Evolutionary conservation across 768 basidiomycete genomes (phyloP).

Genomic region (Trametopsis cervina): DNA sequence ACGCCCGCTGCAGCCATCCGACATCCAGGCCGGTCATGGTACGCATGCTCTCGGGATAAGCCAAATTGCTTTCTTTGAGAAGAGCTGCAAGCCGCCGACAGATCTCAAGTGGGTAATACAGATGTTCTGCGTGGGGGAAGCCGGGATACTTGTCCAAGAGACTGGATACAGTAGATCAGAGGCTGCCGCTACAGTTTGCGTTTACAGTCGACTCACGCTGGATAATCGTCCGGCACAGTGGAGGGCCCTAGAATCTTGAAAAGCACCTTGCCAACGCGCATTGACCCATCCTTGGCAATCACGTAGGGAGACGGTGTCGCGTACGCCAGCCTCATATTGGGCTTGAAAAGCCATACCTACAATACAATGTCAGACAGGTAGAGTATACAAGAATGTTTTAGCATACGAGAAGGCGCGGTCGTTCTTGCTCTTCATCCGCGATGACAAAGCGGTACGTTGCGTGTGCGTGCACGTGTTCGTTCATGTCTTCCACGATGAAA

Average conservation of each 20-base stretch:
- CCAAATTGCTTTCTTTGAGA: conserved; percentile 69
- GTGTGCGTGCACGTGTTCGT: conserved; percentile 85
- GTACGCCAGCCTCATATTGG: conserved; percentile 75
- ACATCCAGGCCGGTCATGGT: conserved; percentile 79
- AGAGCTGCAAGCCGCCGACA: conserved; percentile 64
- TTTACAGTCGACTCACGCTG: conserved; percentile 32
- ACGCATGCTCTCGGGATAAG: conserved; percentile 71
- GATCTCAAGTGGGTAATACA: conserved; percentile 75
- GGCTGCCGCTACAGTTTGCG: neutral
- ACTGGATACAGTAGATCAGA: conserved; percentile 24
- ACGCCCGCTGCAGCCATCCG: conserved; percentile 57
- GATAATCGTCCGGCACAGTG: conserved; percentile 44
- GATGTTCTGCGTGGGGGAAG: conserved; percentile 83
- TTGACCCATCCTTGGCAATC: conserved; percentile 54
- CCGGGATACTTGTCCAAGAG: conserved; percentile 67
- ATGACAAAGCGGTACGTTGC: conserved; percentile 90
- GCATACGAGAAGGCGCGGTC: conserved; percentile 71
- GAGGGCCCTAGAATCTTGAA: conserved; percentile 71
- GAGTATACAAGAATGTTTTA: neutral
- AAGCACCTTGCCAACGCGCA: conserved; percentile 76
- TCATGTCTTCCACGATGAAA: conserved; percentile 90
- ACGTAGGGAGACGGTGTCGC: conserved; percentile 45
- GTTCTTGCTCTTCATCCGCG: conserved; percentile 80
- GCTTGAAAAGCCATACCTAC: conserved; percentile 95
- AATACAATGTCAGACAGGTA: neutral